Evolutionary conservation across 2,329 filamentous ascomycete genomes (phyloP).

Genomic region (Fusarium beomiforme): DNA sequence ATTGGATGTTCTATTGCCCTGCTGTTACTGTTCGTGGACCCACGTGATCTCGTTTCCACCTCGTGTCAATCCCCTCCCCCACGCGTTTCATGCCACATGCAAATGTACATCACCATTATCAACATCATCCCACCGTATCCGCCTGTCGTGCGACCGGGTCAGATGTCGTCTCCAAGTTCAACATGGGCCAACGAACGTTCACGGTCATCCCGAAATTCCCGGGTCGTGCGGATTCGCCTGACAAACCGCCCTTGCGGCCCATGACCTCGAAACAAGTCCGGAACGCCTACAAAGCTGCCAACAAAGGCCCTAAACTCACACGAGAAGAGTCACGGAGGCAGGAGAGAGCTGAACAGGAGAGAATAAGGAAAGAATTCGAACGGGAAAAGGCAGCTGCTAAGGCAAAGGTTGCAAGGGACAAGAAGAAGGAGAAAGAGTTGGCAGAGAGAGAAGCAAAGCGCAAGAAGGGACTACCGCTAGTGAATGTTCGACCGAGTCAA

Average conservation of each 20-base stretch:
- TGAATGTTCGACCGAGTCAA: conserved; percentile 66
- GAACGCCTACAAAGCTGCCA: conserved; percentile 51
- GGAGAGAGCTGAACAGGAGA: conserved; percentile 62
- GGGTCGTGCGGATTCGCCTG: conserved; percentile 35
- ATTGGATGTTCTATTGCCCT: neutral
- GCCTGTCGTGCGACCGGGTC: neutral
- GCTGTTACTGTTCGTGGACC: conserved; percentile 11
- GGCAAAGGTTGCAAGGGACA: conserved; percentile 62
- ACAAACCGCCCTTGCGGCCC: conserved; percentile 38
- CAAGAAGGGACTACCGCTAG: conserved; percentile 62
- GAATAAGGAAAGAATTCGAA: conserved; percentile 63
- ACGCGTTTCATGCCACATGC: conserved; percentile 14
- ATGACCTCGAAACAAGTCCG: conserved; percentile 57
- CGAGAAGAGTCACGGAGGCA: conserved; percentile 51
- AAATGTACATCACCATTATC: neutral
- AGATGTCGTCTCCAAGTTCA: conserved; percentile 32
- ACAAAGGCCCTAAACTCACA: conserved; percentile 50
- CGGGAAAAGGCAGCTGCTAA: conserved; percentile 59
- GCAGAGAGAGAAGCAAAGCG: conserved; percentile 61
- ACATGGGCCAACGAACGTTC: conserved; percentile 57
- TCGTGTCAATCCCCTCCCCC: conserved; percentile 32
- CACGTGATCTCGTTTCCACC: conserved; percentile 43
- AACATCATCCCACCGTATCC: neutral
- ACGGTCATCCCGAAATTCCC: conserved; percentile 52
- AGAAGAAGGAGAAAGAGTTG: conserved; percentile 64